Base-by-base conservation (phyloP, 176 grass and related monocot genomes). In the Bromus sterilis region DNA sequence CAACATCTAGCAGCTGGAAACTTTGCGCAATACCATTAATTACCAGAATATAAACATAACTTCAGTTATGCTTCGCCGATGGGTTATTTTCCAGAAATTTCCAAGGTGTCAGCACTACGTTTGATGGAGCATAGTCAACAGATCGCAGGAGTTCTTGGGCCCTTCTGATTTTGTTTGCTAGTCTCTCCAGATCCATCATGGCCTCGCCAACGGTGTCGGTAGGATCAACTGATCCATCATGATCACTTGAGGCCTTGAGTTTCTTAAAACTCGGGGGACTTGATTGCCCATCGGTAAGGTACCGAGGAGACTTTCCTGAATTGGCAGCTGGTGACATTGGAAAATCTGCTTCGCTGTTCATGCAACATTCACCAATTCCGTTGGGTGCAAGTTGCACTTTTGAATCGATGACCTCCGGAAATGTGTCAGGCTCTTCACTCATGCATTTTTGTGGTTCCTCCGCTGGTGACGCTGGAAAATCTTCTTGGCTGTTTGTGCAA, bases 121-220 rank as follows among this genome's bases (percentile, higher is more conserved):
- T 77, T 30, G 61, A 70, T 46, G 78, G 72, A 23, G 60, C 35
- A 75, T 63, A 66, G 40, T n/a, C 48, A 11, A 36, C 1, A 12
- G 64, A 82, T 11, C 5, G 29, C 62, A 87, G 7, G 30, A 77
- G 39, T 29, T 31, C 56, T 51, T 71, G 7, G 25, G 58, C 46
- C 12, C 32, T 2, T 71, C 53, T 77, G 21, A 87, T 77, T 87
- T 81, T 77, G 15, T 30, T n/a, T 25, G 72, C 85, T 68, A 82
- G 23, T 70, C 70, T 60, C 78, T 82, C 72, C 6, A 86, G 36
- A 36, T 68, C n/a, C 26, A 82, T 61, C 42, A 69, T 77, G 23
- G 39, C 51, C 16, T 67, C 78, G 11, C 80, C 71, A 58, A 87
- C 21, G n/a, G 39, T 66, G 32, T 18, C 68, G 44, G 21, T 10